These are phyloP conservation scores for Carnegiea gigantea DNA, from an alignment of 179 eudicot species.

Conservation along the genomic window DNA sequence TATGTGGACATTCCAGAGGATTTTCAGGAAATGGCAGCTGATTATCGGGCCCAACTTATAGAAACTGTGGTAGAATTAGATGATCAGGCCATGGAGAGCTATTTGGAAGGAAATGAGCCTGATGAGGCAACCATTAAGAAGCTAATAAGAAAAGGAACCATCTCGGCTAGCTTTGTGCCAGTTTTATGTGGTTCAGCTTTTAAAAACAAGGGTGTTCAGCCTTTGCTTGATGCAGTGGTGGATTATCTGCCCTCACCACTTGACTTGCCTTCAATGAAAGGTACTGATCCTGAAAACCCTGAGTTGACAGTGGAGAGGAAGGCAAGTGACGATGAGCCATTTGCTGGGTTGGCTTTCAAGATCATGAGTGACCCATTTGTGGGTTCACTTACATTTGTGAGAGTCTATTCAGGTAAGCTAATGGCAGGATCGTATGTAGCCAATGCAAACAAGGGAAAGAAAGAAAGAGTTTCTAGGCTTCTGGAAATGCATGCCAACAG, in stretches of 20 bases:
- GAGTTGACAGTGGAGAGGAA: constrained; percentile 63
- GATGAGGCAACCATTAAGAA: constrained; percentile 82
- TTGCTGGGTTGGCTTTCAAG: constrained; percentile 92
- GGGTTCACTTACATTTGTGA: constrained; percentile 92
- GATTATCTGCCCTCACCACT: constrained; percentile 93
- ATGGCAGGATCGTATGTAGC: constrained; percentile 79
- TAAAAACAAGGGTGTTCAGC: constrained; percentile 97
- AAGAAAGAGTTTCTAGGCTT: constrained; percentile 92
- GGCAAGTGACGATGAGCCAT: constrained; percentile 86
- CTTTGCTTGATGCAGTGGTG: constrained; percentile 94
- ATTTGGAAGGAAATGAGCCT: constrained; percentile 89
- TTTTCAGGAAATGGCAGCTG: constrained; percentile 67
- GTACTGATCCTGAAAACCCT: constrained; percentile 89
- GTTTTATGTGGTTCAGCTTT: constrained; percentile 96
- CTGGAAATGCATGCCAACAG: constrained; percentile 99
- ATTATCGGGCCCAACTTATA: constrained; percentile 65
- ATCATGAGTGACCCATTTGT: constrained; percentile 96
- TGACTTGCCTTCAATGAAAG: constrained; percentile 88
- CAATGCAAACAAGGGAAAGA: constrained; percentile 93
- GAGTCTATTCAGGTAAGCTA: constrained; percentile 87
- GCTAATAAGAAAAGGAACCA: constrained; percentile 78
- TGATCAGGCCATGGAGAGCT: constrained; percentile 78
- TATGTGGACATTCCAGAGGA: constrained; percentile 79
- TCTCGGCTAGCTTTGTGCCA: constrained; percentile 69
- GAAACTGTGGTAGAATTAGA: constrained; percentile 80